Evolutionary conservation across 1,284 basidiomycete species (phyloP), one percentile per base, ranked within the genome.

Genomic region (Ustanciosporium gigantosporum): DNA sequence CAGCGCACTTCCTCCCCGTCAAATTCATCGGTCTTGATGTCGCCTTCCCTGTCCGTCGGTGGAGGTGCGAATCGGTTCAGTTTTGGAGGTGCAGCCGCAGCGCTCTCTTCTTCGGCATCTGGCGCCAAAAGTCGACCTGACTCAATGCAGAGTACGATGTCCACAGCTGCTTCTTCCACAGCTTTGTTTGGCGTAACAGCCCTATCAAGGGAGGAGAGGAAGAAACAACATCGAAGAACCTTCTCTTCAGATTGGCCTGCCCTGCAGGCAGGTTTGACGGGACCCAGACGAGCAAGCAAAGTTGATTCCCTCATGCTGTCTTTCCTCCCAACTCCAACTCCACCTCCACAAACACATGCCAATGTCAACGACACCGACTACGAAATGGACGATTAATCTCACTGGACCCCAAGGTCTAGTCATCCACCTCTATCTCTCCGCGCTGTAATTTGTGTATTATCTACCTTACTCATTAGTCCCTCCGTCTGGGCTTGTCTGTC

Each of bases 191-290:
- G 64, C 22, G 64, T 57, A 2, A 43, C 46, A 3, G 46, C 50
- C 22, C 53, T 57, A 4, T 58, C 58, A 11, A 35, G 44, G 7
- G 59, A 67, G 14, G 64, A 67, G 29, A 38, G 64, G 7, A 53
- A 52, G 38, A 67, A 67, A 44, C 64, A 67, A 38, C 64, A 67
- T 24, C 44, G 64, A 14, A 31, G 64, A n/a, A 67, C 64, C 1
- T 67, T 67, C 36, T 55, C 50, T 21, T 58, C 50, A 13, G 64
- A 67, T 38, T 62, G 59, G 59, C 64, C 59, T 4, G 48, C 59
- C 2, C 24, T 67, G 25, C 58, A 57, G 15, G 60, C 55, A 9
- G n/a, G 27, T n/a, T n/a, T n/a, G n/a, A n/a, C n/a, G n/a, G n/a
- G n/a, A n/a, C n/a, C n/a, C n/a, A n/a, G n/a, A n/a, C n/a, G n/a